Evolutionary conservation across 345 rosid genomes (phyloP), one percentile per base, ranked within the genome.

Genomic region (Populus deltoides): DNA sequence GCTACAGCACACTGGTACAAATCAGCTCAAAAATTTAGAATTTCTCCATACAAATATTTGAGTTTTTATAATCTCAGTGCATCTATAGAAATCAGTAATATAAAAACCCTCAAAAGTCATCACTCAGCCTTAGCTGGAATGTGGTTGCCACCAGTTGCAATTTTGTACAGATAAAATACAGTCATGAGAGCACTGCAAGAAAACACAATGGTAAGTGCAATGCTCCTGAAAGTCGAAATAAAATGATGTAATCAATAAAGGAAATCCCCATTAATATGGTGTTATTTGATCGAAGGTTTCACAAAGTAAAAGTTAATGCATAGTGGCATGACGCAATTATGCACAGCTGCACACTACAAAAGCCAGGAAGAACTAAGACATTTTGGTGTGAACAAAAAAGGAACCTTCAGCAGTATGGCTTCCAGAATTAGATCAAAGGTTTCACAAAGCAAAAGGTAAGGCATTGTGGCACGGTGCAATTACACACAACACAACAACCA

Each of bases 141-240:
- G 70, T 88, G 97, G 82, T 94, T 96, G 77, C 99, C 97, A 31
- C 97, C 98, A 6, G 92, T 91, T 0, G 90, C 91, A 63, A 92
- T 75, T 90, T 96, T 96, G 88, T 88, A 92, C 29, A 92, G 79
- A 84, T 91, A 96, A 84, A 93, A 96, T 41, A 71, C 83, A 35
- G 97, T 88, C 99, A 96, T 94, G 59, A 96, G 87, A 81, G 87
- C 94, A 86, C 99, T 96, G 97, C 93, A 86, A 84, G 74, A 75
- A 63, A 74, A 55, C 57, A 73, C 8, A 57, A 45, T 74, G 79
- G 66, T 67, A 55, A 61, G 77, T 63, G 18, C 3, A 71, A 45
- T 68, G 74, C 82, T 71, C 79, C n/a, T 24, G 35, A 68, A 74
- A 31, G 29, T 68, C 27, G 2, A 57, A 81, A 67, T n/a, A 33